Base-by-base conservation (phyloP, 257 asterid genomes). In the Lycium barbarum region DNA sequence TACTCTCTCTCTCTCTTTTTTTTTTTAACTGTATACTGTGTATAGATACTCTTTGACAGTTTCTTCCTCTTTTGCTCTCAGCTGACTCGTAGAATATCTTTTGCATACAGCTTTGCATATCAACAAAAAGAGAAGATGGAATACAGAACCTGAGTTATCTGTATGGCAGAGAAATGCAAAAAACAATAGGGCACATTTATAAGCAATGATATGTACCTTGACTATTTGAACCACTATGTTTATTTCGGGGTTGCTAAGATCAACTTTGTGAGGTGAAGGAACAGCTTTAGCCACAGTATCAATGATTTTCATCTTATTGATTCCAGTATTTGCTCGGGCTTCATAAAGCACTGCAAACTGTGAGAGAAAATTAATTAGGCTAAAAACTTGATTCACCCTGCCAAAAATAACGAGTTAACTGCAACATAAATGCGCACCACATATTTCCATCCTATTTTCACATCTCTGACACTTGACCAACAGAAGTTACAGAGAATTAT, bases 281-380 rank as follows among this genome's bases (percentile, higher is more conserved):
- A 97, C 98, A 73, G 89, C 89, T 89, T 94, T 93, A 83, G 98
- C 99, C 35, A 97, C 99, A 26, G 93, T 91, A 84, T 91, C 90
- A 3, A 97, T 95, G 83, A 97, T 91, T 90, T 96, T 97, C 62
- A 85, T 66, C 78, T 97, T 87, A 72, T 95, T 95, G 43, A 97
- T 86, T 55, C 99, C 99, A 65, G 98, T 93, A 89, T 97, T 97
- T 84, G 99, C 98, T 80, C 98, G 98, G 82, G 97, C 93, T 82
- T 96, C 99, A 80, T 95, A 97, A 55, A 94, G 84, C 71, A 95
- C 98, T 70, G 98, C 91, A 86, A 91, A 97, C 99, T 95, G 93
- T 88, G 87, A 83, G 62, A 79, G 70, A 81, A 82, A 51, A 87
- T 35, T 3, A 14, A 72, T 65, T 61, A 80, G 76, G 71, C 51